Evolutionary conservation across 2,329 filamentous ascomycete genomes (phyloP), one percentile per base, ranked within the genome.

Genomic region (Lachnellula willkommii): DNA sequence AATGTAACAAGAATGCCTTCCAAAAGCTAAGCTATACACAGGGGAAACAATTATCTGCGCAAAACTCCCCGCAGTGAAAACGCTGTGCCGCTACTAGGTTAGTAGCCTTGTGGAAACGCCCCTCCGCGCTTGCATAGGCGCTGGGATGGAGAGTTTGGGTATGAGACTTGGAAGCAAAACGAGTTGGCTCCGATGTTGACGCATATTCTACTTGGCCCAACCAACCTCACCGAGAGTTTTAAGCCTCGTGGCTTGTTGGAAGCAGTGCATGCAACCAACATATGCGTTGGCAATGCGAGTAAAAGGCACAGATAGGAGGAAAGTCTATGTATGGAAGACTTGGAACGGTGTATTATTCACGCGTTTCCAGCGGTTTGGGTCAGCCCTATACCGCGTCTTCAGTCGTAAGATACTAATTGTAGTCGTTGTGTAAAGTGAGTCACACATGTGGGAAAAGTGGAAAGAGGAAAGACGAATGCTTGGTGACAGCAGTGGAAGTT

Each of bases 121-220:
- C 47, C 12, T 12, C 28, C 60, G 58, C 54, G 62, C 58, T 60
- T 66, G 63, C 63, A 62, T 67, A 62, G 56, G 59, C 63, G 62
- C 62, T 56, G 24, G 15, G 48, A 53, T 57, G 54, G 51, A 42
- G 17, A 39, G 47, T 32, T 32, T 32, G 28, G 28, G 28, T 32
- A 32, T 32, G 37, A 26, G 57, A 56, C 28, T 22, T 37, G n/a
- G 58, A 50, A 54, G 56, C 39, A 53, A 53, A 45, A 55, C 45
- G 39, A 49, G 40, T 32, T 49, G 39, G 55, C 8, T 39, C 52
- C 47, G 40, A 53, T 49, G 50, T 53, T 48, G 35, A 37, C 32
- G 17, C 28, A 37, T 32, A 51, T 42, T 15, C 24, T 14, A 37
- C 22, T 43, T 35, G 6, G 11, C 26, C 20, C n/a, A 39, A 53